These are phyloP conservation scores for Podila epicladia DNA, from an alignment of 192 early-diverging fungal species.

Conservation along the genomic window DNA sequence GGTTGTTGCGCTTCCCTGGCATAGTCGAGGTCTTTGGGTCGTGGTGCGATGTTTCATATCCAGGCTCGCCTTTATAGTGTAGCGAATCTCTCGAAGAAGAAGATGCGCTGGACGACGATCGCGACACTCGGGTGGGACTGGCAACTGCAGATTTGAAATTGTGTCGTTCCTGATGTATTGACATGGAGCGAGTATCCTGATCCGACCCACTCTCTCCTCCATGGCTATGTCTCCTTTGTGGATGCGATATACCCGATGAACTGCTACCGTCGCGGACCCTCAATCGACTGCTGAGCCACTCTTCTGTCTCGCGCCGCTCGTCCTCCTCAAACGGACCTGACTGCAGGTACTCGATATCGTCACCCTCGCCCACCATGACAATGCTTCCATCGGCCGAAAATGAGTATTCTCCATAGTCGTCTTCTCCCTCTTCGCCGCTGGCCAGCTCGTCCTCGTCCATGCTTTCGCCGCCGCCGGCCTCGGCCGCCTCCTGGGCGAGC, in stretches of 20 bases:
- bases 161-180: not conserved
- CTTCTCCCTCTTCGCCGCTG: conserved; percentile 18
- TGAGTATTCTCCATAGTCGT: conserved; percentile 32
- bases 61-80: not conserved
- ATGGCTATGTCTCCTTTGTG: no score
- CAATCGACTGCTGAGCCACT: conserved; percentile 9
- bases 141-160: conserved; percentile 20
- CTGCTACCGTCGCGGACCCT: not conserved
- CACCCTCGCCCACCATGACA: conserved; percentile 48
- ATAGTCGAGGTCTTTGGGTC: no score
- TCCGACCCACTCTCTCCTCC: conserved; percentile 1
- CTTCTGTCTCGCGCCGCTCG: conserved; percentile 22
- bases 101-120: conserved; percentile 13
- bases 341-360: conserved; percentile 39
- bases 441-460: conserved; percentile 36
- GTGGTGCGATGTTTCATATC: no score
- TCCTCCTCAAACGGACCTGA: conserved; percentile 13
- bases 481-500: conserved; percentile 44
- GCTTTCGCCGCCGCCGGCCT: conserved; percentile 45
- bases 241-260: not conserved
- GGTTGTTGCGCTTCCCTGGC: conserved; percentile 9
- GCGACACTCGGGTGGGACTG: conserved; percentile 19
- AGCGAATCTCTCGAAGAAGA: conserved; percentile 15
- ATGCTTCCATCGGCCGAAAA: conserved; percentile 35
- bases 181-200: not conserved